These are phyloP conservation scores for Rhodamnia argentea DNA, from an alignment of 345 rosid genomes.

Conservation along the genomic window DNA sequence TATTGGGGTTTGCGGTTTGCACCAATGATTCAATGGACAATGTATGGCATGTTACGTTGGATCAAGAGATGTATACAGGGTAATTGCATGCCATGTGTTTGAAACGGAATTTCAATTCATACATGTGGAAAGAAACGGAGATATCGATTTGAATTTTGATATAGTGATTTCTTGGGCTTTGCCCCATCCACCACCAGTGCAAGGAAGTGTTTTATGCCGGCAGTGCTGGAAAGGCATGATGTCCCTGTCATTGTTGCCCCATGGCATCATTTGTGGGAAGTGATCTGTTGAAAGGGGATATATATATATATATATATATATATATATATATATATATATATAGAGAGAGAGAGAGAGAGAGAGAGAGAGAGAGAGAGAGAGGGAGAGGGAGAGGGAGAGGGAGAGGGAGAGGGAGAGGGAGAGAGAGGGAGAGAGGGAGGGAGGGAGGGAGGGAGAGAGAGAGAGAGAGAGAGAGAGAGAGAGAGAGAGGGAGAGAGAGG, in stretches of 20 bases:
- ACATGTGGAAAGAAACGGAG: neutral
- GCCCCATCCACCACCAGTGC: neutral
- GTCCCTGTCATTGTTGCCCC: neutral
- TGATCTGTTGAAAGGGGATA: neutral
- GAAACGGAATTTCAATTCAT: neutral
- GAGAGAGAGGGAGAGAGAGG: too few relatives aligned
- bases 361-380: too few relatives aligned
- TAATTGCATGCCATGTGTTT: neutral
- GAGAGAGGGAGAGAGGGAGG: too few relatives aligned
- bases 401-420: too few relatives aligned
- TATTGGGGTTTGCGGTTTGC: neutral
- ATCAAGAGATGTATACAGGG: neutral
- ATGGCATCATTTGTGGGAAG: neutral
- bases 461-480: too few relatives aligned
- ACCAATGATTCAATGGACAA: neutral
- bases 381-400: too few relatives aligned
- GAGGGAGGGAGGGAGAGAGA: too few relatives aligned
- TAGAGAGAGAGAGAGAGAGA: too few relatives aligned
- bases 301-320: neutral
- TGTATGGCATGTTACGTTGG: neutral
- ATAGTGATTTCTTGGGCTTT: neutral
- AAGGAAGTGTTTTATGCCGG: neutral
- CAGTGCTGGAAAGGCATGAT: neutral
- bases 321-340: too few relatives aligned
- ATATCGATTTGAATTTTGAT: neutral